Evolutionary conservation across 1,284 basidiomycete genomes (phyloP), one percentile per base, ranked within the genome.

Genomic region (Ganoderma multipileum): DNA sequence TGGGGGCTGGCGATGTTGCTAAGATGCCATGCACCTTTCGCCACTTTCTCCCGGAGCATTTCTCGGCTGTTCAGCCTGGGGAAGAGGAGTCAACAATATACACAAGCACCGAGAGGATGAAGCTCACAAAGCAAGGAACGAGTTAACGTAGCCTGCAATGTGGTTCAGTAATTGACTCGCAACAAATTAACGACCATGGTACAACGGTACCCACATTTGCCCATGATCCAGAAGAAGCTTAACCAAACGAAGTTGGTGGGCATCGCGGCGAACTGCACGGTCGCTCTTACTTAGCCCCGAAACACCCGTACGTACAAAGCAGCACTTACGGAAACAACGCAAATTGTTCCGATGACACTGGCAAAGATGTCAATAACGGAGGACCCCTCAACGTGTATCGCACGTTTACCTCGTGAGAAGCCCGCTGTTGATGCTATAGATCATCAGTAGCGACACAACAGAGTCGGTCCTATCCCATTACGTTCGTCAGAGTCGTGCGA

Each of bases 341-440:
- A 72, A 38, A 70, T 66, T 14, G 75, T 76, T 6, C 78, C 79
- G 36, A 79, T 74, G 61, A 80, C 70, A 60, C 79, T 76, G 30
- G 16, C 3, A 26, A 50, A n/a, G 59, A 26, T 60, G 30, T 54
- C 30, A n/a, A 14, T 41, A 11, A 3, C 52, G 26, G 9, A 47
- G 16, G 20, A 61, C 39, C 38, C 14, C 30, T 18, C 18, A 16
- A 38, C 12, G 16, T 44, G 41, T 33, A 54, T 14, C 14, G 26
- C 58, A 33, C 33, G 30, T 71, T 16, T 63, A 78, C 78, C 77
- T 78, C 23, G 79, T 80, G 7, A 79, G 58, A 23, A 79, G 64
- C 1, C 79, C 79, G 26, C 77, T 79, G 62, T 80, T 80, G 61
- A 80, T 73, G 39, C 77, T 77, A 59, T 79, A 79, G n/a, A 77